These are phyloP conservation scores for Trichoderma citrinoviride DNA, from an alignment of 2,329 filamentous ascomycete genomes.

Conservation along the genomic window DNA sequence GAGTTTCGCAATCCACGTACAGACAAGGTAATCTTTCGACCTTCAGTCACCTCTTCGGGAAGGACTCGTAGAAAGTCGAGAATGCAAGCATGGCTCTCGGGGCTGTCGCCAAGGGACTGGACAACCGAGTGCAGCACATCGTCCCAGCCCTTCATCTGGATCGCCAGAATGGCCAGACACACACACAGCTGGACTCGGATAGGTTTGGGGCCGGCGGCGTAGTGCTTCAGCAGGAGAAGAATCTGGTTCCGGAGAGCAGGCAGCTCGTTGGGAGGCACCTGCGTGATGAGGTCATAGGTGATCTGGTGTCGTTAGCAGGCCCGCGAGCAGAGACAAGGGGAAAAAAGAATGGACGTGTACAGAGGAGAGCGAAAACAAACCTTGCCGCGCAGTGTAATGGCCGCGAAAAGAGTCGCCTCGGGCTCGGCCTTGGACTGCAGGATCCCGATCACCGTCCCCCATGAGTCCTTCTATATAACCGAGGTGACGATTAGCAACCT, in stretches of 20 bases:
- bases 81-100: conserved; percentile 79
- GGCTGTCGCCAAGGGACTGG: conserved; percentile 70
- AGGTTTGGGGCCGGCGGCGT: conserved; percentile 76
- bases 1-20: conserved; percentile 72
- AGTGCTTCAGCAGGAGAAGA: conserved; percentile 75
- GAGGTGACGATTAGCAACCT: conserved; percentile 21
- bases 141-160: conserved; percentile 95
- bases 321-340: background rate
- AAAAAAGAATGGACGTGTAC: background rate
- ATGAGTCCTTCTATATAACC: conserved; percentile 72
- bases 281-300: conserved; percentile 84
- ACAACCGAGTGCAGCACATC: conserved; percentile 84
- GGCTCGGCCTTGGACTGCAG: conserved; percentile 77
- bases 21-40: conserved; percentile 98
- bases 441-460: conserved; percentile 83
- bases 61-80: conserved; percentile 95
- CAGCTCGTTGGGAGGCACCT: conserved; percentile 74
- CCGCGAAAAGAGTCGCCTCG: conserved; percentile 91
- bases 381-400: conserved; percentile 97
- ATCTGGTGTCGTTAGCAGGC: conserved; percentile 58
- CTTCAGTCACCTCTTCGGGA: conserved; percentile 97
- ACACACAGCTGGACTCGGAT: conserved; percentile 92
- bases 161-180: conserved; percentile 88
- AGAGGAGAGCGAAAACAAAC: conserved; percentile 45
- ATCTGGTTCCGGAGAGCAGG: conserved; percentile 79